phyloP scores from a whole-genome alignment of 805 yeast species.

The Zygosaccharomyces bisporus region DNA sequence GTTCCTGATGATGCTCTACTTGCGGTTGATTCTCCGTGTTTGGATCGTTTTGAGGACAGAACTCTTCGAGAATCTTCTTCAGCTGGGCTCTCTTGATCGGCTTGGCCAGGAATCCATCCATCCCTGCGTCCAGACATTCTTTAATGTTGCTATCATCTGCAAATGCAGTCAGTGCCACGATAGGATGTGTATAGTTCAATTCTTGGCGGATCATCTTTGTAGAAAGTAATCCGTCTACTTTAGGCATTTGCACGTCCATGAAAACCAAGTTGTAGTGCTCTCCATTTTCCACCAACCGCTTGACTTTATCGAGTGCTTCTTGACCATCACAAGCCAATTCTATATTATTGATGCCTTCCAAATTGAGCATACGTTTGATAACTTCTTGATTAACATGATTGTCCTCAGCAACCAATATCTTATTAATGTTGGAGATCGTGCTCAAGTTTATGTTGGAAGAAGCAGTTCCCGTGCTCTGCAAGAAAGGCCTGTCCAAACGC shows the following conservation, averaged over 20 bases:
- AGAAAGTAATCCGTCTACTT: constrained; percentile 82
- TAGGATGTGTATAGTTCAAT: constrained; percentile 61
- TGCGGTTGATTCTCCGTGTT: neutral
- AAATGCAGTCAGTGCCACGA: constrained; percentile 92
- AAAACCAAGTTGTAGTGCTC: constrained; percentile 67
- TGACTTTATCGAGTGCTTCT: constrained; percentile 73
- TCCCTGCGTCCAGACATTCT: constrained; percentile 84
- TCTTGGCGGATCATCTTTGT: constrained; percentile 68
- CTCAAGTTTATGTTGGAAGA: constrained; percentile 27
- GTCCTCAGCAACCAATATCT: constrained; percentile 88
- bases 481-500: constrained; percentile 33
- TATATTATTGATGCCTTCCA: constrained; percentile 74
- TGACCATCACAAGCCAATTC: constrained; percentile 85
- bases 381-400: constrained; percentile 93
- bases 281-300: constrained; percentile 41
- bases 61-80: constrained; percentile 47
- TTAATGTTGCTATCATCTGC: constrained; percentile 89
- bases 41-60: constrained; percentile 19
- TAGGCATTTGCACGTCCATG: constrained; percentile 99
- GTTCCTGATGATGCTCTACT: neutral
- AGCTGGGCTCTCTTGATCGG: constrained; percentile 76
- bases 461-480: constrained; percentile 42
- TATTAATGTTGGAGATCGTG: constrained; percentile 24
- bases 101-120: constrained; percentile 86
- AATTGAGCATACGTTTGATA: constrained; percentile 75